Evolutionary conservation across 805 yeast genomes (phyloP), one percentile per base, ranked within the genome.

Genomic region (Starmerella floris): DNA sequence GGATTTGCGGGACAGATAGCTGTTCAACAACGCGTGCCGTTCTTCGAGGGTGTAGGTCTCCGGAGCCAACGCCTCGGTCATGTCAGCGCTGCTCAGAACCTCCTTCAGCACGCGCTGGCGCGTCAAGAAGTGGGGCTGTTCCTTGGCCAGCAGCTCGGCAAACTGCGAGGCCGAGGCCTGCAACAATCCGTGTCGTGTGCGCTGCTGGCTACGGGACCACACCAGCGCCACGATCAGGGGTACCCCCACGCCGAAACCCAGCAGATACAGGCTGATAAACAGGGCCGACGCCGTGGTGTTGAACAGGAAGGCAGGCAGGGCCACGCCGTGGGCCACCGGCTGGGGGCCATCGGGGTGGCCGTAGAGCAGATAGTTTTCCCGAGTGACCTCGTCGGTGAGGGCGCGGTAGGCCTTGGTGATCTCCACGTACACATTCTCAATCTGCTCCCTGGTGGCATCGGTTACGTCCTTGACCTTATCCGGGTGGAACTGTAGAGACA

Each of bases 321-420:
- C 99, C 61, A 91, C 85, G 48, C 98, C 98, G 59, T 84, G 95
- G 19, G 79, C 66, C 17, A 79, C 70, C 23, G 83, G 83, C 62
- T 83, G 94, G 33, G 94, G 95, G 34, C 98, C 98, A 65, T 91
- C 99, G 4, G 99, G 99, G 59, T 93, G 95, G 39, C 99, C 99
- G 56, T 79, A 91, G 53, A 74, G 77, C 54, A 79, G 66, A 60
- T 73, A 85, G 59, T 91, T 91, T 53, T 82, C 83, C 54, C 76
- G 80, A 3, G 83, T 76, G 10, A 68, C 71, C 52, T 83, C 95
- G 62, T 91, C 97, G 13, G 98, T 93, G 50, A 91, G 72, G 2
- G 98, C 83, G 62, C 85, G 82, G 64, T 93, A 85, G 22, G 99
- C 99, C 62, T 83, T 82, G 45, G 83, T 79, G 54, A 91, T 81